Base-by-base conservation (phyloP, 2,329 filamentous ascomycete species). In the Colletotrichum abscissum region DNA sequence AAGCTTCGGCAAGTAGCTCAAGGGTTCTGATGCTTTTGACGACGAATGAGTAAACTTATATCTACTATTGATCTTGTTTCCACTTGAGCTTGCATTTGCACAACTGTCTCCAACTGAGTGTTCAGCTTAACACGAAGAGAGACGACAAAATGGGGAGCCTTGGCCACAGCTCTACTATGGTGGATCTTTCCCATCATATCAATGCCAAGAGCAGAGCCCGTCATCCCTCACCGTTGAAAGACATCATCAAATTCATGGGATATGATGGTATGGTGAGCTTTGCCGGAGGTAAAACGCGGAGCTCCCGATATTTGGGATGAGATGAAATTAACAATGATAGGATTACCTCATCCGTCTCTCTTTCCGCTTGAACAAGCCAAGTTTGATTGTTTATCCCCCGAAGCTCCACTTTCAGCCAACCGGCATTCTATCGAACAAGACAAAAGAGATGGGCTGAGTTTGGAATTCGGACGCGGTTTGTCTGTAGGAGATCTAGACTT, bases 221-320 rank as follows among this genome's bases (percentile, higher is more conserved):
- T 0, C 79, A 81, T 62, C 78, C 78, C 0, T 79, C 78, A 7
- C 80, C 80, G 1, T 73, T 82, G 5, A 82, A 82, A 62, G 79
- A 81, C 49, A 82, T 81, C 26, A 77, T 81, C 69, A 78, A 78
- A 66, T 81, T 76, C n/a, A 81, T 81, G 80, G 77, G 68, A 1
- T 75, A 76, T n/a, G 80, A 81, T 68, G 80, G 79, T 16, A 81
- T 81, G 80, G 78, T 81, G 33, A 80, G 77, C 63, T 67, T 80
- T 5, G 79, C 80, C 2, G 79, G 79, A 74, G 79, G 79, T 80
- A 60, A 62, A 1, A 4, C 16, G 8, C 8, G 8, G 9, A 30
- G 2, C 1, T 30, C 30, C 30, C 8, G 8, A 30, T 30, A 9
- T 9, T 30, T 30, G 30, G 0, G 30, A 1, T 30, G 30, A 9